Conservation (phyloP, 208 protist species). For the Crithidia thermophila region DNA sequence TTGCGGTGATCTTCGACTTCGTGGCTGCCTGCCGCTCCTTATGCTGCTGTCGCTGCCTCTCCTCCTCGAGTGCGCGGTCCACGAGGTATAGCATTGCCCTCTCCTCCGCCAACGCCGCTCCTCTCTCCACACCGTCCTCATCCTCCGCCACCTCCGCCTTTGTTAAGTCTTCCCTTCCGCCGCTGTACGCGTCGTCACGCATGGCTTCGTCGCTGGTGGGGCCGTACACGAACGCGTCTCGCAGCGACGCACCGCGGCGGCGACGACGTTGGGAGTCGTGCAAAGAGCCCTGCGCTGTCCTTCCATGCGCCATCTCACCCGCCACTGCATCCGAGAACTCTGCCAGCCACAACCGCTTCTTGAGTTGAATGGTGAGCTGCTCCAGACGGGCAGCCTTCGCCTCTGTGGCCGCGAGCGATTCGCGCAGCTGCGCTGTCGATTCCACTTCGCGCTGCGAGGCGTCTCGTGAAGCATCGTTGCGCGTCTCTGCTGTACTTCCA, state of each 20-base stretch:
- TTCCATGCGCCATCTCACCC: not conserved
- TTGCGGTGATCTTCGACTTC: no score
- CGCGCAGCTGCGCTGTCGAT: slow-evolving; percentile 15
- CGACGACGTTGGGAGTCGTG: not conserved
- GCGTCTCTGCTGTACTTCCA: slow-evolving; percentile 14
- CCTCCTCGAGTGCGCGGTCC: slow-evolving; percentile 20
- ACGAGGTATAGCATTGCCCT: slow-evolving; percentile 29
- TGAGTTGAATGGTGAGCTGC: slow-evolving; percentile 45
- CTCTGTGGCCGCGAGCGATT: slow-evolving; percentile 13
- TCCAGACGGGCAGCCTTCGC: slow-evolving; percentile 39
- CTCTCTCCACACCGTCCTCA: not conserved
- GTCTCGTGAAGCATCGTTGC: not conserved
- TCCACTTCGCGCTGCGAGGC: slow-evolving; percentile 14
- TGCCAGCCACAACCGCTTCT: slow-evolving; percentile 51
- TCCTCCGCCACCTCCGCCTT: not conserved
- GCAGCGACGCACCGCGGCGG: slow-evolving; percentile 17
- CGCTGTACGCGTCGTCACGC: not conserved
- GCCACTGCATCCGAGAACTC: slow-evolving; percentile 13
- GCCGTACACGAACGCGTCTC: slow-evolving; percentile 29
- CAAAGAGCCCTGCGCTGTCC: not conserved
- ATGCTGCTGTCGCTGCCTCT: not conserved
- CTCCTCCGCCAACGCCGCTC: slow-evolving; percentile 15
- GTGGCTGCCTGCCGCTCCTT: no score
- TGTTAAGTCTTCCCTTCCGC: not conserved
- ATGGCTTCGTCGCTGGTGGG: not conserved